Evolutionary conservation across 768 basidiomycete species (phyloP).

Genomic region (Boletus tomentosulus): DNA sequence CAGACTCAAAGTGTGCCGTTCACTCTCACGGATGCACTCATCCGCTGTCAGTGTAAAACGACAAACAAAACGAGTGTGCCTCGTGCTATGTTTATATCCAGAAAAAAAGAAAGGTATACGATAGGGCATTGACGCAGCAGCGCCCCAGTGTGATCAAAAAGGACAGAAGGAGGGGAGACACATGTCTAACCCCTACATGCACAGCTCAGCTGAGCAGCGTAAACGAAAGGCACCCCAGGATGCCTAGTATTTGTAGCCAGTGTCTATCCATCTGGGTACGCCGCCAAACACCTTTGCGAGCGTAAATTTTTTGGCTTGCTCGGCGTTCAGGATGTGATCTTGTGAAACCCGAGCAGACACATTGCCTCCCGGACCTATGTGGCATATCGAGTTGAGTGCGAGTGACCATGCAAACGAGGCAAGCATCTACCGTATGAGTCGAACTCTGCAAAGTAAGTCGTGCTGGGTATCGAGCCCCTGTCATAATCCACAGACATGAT

Average conservation of each 20-base stretch:
- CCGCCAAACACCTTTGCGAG: constrained; percentile 50
- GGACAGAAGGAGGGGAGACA: background rate
- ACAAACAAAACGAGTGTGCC: no score
- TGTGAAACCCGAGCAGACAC: constrained; percentile 39
- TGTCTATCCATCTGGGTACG: constrained; percentile 54
- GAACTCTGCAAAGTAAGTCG: constrained; percentile 58
- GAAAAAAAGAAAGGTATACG: background rate
- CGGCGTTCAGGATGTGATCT: constrained; percentile 43
- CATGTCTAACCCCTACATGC: background rate
- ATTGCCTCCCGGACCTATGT: constrained; percentile 52
- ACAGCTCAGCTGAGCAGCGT: background rate
- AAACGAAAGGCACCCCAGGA: background rate
- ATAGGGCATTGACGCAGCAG: background rate
- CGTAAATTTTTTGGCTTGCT: constrained; percentile 31
- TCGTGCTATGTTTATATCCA: no score
- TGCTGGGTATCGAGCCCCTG: constrained; percentile 46
- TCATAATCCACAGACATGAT: constrained; percentile 33
- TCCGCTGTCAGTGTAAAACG: no score
- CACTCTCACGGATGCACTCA: no score
- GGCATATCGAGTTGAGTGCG: background rate
- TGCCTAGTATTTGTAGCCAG: constrained; percentile 32
- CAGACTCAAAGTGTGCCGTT: no score
- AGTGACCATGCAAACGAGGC: background rate
- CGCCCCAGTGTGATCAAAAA: background rate
- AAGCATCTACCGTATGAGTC: constrained; percentile 42